A percentile compares a stretch with the other conserved stretches of the same genome.
Conservation (phyloP, 1,284 basidiomycete genomes). For the Ceratobasidium sp. region DNA sequence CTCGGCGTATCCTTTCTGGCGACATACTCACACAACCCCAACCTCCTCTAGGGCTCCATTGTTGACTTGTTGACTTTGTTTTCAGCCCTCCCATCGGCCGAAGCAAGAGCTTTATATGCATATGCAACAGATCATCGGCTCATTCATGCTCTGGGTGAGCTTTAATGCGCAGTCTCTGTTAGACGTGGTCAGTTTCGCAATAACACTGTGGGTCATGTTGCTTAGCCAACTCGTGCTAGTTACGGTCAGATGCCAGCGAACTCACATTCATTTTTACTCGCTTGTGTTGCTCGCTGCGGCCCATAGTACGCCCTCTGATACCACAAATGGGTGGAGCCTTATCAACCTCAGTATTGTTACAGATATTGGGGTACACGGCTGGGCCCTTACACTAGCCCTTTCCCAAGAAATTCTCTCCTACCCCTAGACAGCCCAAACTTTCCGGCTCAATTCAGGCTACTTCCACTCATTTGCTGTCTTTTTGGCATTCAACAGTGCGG, state of each 20-base stretch:
- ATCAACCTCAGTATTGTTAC: conserved; percentile 8
- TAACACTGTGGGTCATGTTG: conserved; percentile 6
- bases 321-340: neutral
- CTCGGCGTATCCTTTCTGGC: conserved; percentile 93
- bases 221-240: conserved; percentile 62
- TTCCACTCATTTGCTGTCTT: conserved; percentile 98
- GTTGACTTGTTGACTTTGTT: conserved; percentile 96
- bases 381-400: conserved; percentile 92
- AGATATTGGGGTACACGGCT: conserved; percentile 67
- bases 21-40: conserved; percentile 97
- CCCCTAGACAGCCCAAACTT: conserved; percentile 98
- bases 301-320: conserved; percentile 73
- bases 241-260: conserved; percentile 82
- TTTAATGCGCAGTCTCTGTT: conserved; percentile 84
- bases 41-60: conserved; percentile 97
- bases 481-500: conserved; percentile 94
- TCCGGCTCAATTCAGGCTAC: conserved; percentile 96
- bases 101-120: conserved; percentile 98
- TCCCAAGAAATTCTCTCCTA: conserved; percentile 96
- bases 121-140: conserved; percentile 92
- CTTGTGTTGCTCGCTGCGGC: conserved; percentile 97
- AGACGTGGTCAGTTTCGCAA: conserved; percentile 73
- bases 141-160: conserved; percentile 90
- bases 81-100: conserved; percentile 87
- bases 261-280: conserved; percentile 91